These are phyloP conservation scores for Dactylorhiza incarnata DNA, from an alignment of 106 monocot species.

Conservation along the genomic window DNA sequence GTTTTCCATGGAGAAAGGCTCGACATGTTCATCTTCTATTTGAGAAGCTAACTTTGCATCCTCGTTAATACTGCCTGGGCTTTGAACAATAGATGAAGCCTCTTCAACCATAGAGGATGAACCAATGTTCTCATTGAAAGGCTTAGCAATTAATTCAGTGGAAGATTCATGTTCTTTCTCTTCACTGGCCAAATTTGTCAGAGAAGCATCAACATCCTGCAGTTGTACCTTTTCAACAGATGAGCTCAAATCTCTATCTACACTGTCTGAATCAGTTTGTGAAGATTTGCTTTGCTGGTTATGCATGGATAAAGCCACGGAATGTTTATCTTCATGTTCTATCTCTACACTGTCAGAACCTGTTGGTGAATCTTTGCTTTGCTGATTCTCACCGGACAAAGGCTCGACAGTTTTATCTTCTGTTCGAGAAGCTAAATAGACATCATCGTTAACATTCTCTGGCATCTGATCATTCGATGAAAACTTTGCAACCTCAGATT, in stretches of 20 bases:
- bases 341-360: neutral
- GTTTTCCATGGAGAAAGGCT: neutral
- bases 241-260: too few species aligned
- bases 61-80: neutral
- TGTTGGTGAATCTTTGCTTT: neutral
- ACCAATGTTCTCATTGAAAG: neutral
- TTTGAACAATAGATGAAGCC: neutral
- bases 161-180: slow-evolving; percentile 1
- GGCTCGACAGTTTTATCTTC: neutral
- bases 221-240: too few species aligned
- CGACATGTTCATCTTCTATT: neutral
- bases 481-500: neutral
- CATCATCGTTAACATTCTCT: neutral
- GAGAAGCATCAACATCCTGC: neutral
- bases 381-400: neutral
- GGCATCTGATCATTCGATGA: neutral
- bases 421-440: neutral
- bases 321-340: too few species aligned
- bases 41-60: neutral
- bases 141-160: neutral
- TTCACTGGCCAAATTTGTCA: too few species aligned
- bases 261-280: too few species aligned
- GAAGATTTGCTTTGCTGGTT: too few species aligned
- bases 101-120: neutral
- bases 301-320: too few species aligned